Base-by-base conservation (phyloP, 2,329 filamentous ascomycete species). In the Tolypocladium album region DNA sequence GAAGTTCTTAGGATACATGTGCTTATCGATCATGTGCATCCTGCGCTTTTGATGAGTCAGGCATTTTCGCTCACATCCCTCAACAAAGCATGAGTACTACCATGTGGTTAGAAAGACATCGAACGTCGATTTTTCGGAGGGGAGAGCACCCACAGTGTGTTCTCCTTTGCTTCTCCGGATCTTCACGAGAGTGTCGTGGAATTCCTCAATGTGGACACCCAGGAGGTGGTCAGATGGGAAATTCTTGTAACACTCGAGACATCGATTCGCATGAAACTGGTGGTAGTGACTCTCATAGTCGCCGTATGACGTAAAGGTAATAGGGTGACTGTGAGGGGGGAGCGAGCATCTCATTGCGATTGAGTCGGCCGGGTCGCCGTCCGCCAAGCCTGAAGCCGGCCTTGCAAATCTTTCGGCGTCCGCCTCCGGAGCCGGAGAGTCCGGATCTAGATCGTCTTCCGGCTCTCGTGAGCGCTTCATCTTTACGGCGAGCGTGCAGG, bases 11-110 rank as follows among this genome's bases (percentile, higher is more conserved):
- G 92, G 93, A 70, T 94, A 99, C 75, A 88, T 82, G 74, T 99
- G 94, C 76, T 96, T 97, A 78, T 96, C 92, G 65, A 96, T 90
- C 65, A 96, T 80, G 77, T 99, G 93, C 71, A 90, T 84, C 40
- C 90, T 83, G 53, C 94, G 84, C 74, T 96, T 97, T 68, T 90
- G 86, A 38, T 88, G 86, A 4, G 89, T 92, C 59, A 84, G 85
- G 75, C 92, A 97, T 70, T 91, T 87, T 65, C 89, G 84, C 61
- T 94, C 90, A 72, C 94, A 99, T 56, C 82, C 87, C 69, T 96
- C 89, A 8, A 97, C 86, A 68, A 97, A 95, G 75, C 94, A 99
- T 6, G 85, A 86, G 74, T 88, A 97, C 86, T 94, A 61, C 17
- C 15, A 34, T 40, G 24, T 4, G 42, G 45, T 31, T 27, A 36